A percentile compares a stretch with the other conserved stretches of the same genome.
Evolutionary conservation across 2,329 filamentous ascomycete species (phyloP).

Genomic region (Xylaria polymorpha): DNA sequence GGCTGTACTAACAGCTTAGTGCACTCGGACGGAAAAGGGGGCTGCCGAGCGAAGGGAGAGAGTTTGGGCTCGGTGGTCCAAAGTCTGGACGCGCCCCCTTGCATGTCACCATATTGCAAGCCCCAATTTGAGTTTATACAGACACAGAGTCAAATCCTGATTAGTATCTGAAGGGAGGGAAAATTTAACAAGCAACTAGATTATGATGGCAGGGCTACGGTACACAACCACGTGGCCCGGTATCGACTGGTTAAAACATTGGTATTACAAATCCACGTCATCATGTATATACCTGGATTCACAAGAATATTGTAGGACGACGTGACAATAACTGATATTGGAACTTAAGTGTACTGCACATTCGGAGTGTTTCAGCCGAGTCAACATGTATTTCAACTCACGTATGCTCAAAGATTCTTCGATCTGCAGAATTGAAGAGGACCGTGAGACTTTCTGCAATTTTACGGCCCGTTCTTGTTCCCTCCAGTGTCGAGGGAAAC

Average conservation of each 20-base stretch:
- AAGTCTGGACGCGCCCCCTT: not conserved
- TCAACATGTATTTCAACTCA: not conserved
- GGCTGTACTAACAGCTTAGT: not conserved
- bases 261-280: conserved; percentile 8
- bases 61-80: not conserved
- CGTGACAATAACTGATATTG: no score
- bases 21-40: not conserved
- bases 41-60: not conserved
- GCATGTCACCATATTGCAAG: not conserved
- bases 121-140: not conserved
- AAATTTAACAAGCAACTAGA: not conserved
- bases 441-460: not conserved
- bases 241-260: not conserved
- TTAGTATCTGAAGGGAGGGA: not conserved
- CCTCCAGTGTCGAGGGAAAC: not conserved
- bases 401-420: not conserved
- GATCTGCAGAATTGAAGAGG: not conserved
- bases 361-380: not conserved
- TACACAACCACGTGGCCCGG: not conserved
- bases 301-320: not conserved
- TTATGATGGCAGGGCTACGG: not conserved
- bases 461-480: not conserved
- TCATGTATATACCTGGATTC: not conserved
- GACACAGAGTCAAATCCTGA: not conserved
- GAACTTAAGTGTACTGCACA: not conserved